These are phyloP conservation scores for Candida morakotiae DNA, from an alignment of 805 yeast species.

Conservation along the genomic window DNA sequence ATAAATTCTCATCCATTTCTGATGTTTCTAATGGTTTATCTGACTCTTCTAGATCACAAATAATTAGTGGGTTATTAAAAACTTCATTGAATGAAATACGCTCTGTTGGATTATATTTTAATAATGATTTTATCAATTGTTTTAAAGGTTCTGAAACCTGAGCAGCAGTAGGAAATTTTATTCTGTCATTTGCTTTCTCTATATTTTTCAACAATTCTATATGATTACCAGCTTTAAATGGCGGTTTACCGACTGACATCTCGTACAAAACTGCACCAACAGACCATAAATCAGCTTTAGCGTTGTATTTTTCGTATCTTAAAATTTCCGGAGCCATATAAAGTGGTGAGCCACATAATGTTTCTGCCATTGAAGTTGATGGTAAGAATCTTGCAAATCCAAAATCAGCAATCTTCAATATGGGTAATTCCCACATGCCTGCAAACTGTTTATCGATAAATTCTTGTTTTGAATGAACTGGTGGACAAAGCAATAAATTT, in stretches of 20 bases:
- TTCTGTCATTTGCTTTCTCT: conserved; percentile 73
- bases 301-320: conserved; percentile 91
- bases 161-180: conserved; percentile 68
- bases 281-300: conserved; percentile 97
- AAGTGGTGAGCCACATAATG: conserved; percentile 94
- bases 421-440: conserved; percentile 86
- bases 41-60: conserved; percentile 46
- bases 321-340: conserved; percentile 99
- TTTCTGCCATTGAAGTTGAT: conserved; percentile 90
- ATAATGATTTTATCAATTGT: conserved; percentile 65
- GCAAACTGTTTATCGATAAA: conserved; percentile 57
- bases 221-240: conserved; percentile 91
- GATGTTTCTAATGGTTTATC: conserved; percentile 63
- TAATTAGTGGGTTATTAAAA: conserved; percentile 68
- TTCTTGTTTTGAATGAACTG: conserved; percentile 58
- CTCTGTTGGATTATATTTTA: conserved; percentile 82
- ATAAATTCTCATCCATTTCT: conserved; percentile 71
- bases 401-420: conserved; percentile 92
- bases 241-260: conserved; percentile 96
- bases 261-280: conserved; percentile 96
- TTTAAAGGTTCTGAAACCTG: conserved; percentile 64
- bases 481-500: conserved; percentile 78
- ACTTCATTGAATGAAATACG: conserved; percentile 87
- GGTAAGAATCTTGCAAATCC: conserved; percentile 97
- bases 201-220: conserved; percentile 84